A percentile compares a stretch with the other conserved stretches of the same genome.
Evolutionary conservation across 202 grass and related monocot species (phyloP).

Genomic region (Zoysia matrella): DNA sequence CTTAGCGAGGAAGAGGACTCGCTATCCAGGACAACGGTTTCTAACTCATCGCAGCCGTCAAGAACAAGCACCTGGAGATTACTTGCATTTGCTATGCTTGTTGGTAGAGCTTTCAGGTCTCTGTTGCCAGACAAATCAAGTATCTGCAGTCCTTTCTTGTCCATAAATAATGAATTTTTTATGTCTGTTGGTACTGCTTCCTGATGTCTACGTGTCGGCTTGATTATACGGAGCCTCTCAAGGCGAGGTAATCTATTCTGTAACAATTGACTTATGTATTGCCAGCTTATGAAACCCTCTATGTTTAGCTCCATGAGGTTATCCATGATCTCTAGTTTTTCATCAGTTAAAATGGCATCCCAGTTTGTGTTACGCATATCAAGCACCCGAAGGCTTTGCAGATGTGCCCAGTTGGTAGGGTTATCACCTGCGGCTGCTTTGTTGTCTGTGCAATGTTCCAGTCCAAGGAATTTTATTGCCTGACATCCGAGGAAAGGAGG

Average conservation of each 20-base stretch:
- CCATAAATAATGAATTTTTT: neutral
- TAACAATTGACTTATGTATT: neutral
- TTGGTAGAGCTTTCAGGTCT: conserved; percentile 10
- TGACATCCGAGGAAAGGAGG: conserved; percentile 5
- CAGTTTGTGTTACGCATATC: conserved; percentile 12
- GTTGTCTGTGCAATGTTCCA: neutral
- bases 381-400: neutral
- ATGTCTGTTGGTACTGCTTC: neutral
- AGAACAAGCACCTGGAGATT: neutral
- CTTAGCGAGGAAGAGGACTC: neutral
- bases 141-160: neutral
- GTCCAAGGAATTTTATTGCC: neutral
- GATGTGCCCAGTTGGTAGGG: neutral
- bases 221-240: conserved; percentile 12
- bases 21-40: neutral
- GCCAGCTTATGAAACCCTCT: neutral
- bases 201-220: neutral
- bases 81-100: neutral
- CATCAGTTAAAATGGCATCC: neutral
- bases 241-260: neutral
- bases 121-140: conserved; percentile 26
- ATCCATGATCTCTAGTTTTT: neutral
- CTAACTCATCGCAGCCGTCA: conserved; percentile 11
- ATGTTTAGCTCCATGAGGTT: conserved; percentile 8
- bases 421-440: neutral